Conservation (phyloP, 2,329 filamentous ascomycete species). For the Beauveria pseudobassiana region DNA sequence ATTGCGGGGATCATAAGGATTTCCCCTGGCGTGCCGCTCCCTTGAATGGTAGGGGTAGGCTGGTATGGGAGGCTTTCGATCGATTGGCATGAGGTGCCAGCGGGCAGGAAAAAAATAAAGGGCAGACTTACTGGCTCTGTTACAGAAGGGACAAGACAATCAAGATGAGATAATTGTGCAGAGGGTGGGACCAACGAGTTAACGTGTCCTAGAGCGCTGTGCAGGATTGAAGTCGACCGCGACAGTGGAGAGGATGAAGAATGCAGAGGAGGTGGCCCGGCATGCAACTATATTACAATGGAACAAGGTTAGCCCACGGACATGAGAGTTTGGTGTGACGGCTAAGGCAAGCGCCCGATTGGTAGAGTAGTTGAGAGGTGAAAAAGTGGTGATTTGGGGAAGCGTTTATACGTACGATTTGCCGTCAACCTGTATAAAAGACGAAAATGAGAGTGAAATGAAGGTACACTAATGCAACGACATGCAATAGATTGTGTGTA, state of each 20-base stretch:
- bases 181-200: slow-evolving; percentile 53
- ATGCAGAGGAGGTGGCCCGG: slow-evolving; percentile 27
- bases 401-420: slow-evolving; percentile 37
- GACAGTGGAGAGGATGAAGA: slow-evolving; percentile 32
- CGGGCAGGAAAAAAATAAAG: slow-evolving; percentile 16
- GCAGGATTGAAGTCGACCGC: slow-evolving; percentile 35
- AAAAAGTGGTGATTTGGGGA: slow-evolving; percentile 19
- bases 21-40: slow-evolving; percentile 18
- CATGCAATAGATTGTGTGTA: slow-evolving; percentile 1
- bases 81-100: slow-evolving; percentile 16
- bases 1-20: slow-evolving; percentile 10
- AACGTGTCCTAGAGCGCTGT: slow-evolving; percentile 53
- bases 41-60: slow-evolving; percentile 22
- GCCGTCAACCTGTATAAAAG: slow-evolving; percentile 12
- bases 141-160: slow-evolving; percentile 32
- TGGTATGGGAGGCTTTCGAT: slow-evolving; percentile 21
- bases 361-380: slow-evolving; percentile 20
- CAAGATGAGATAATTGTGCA: slow-evolving; percentile 42
- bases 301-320: slow-evolving; percentile 20
- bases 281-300: slow-evolving; percentile 27
- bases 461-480: slow-evolving; percentile 6
- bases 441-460: slow-evolving; percentile 10
- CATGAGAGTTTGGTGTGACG: slow-evolving; percentile 30
- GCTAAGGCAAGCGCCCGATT: slow-evolving; percentile 16
- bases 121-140: slow-evolving; percentile 46